Percentiles rank a stretch among this genome's conserved stretches.
Conservation (phyloP, 129 eudicot species). For the Chrysanthemum seticuspe region DNA sequence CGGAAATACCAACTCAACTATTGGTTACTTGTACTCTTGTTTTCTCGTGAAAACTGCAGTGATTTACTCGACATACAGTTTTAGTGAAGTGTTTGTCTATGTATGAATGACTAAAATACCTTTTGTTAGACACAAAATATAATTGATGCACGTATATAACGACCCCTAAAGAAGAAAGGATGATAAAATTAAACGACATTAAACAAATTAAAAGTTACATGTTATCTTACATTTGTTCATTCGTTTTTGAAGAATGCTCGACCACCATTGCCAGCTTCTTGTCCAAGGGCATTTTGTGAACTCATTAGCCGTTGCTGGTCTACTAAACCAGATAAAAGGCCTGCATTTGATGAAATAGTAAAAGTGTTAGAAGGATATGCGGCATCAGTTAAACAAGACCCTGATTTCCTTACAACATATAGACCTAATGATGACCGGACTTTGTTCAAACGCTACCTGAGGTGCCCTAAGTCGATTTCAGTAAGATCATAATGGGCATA, state of each 20-base stretch:
- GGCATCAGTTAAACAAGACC: conserved; percentile 55
- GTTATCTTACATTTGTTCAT: not conserved
- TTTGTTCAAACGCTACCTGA: conserved; percentile 37
- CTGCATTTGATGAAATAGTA: conserved; percentile 72
- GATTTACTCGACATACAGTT: not conserved
- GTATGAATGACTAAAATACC: not conserved
- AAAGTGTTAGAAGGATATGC: conserved; percentile 56
- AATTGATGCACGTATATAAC: not conserved
- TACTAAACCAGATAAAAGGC: conserved; percentile 68
- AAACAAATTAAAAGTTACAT: not conserved
- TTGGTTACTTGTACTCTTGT: too few species aligned
- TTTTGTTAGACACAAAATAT: not conserved
- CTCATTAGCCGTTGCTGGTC: conserved; percentile 87
- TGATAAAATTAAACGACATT: not conserved
- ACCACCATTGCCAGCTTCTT: conserved; percentile 78
- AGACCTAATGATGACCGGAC: conserved; percentile 32
- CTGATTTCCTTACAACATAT: conserved; percentile 61
- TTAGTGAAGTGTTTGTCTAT: not conserved
- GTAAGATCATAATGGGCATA: conserved; percentile 28
- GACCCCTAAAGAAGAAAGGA: not conserved
- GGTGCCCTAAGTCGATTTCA: conserved; percentile 37
- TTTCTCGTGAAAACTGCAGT: not conserved
- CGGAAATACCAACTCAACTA: too few species aligned
- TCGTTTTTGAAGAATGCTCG: conserved; percentile 67
- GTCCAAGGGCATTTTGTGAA: conserved; percentile 60